Base-by-base conservation (phyloP, 805 yeast species). In the Saitoella complicata region DNA sequence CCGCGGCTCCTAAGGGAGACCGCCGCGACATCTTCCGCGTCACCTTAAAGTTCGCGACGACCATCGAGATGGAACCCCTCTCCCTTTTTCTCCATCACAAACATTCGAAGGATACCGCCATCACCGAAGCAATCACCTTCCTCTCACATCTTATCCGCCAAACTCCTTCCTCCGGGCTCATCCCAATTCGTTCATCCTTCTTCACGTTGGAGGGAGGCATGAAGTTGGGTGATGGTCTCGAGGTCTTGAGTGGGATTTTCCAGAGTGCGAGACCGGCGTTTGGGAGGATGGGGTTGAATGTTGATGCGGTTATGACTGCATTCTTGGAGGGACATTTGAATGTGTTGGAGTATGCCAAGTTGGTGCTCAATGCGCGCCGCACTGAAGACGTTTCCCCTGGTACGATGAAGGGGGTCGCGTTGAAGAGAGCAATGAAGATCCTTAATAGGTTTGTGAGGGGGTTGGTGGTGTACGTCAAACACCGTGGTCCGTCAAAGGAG, bases 191-290 rank as follows among this genome's bases (percentile, higher is more conserved):
- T 21, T 21, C 21, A 4, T 41, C 43, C 13, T 41, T 41, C n/a
- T 41, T 41, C 34, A 42, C 39, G 5, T 44, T 46, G n/a, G 32
- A 45, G 37, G 29, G 41, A 4, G 38, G 36, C 40, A 39, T 45
- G 37, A 37, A 37, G 21, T 29, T 40, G 9, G 45, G 38, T 10
- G 52, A 47, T 35, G 63, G 63, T 29, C 44, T 59, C 12, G 55
- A 46, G 12, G 54, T 59, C 32, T 56, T 57, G 32, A 54, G 50
- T 38, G 63, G 63, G 31, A 58, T 55, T 42, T 58, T 44, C 51
- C 56, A 59, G 7, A 56, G 63, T 31, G 57, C 59, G 37, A 43
- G 55, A 11, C 58, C 60, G 12, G 50, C 60, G 7, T 54, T 48
- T 44, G 55, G 58, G 33, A 49, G 50, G 39, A 47, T 59, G 36